A percentile compares a stretch with the other conserved stretches of the same genome.
Conservation (phyloP, 768 basidiomycete genomes). For the Pisolithus albus region DNA sequence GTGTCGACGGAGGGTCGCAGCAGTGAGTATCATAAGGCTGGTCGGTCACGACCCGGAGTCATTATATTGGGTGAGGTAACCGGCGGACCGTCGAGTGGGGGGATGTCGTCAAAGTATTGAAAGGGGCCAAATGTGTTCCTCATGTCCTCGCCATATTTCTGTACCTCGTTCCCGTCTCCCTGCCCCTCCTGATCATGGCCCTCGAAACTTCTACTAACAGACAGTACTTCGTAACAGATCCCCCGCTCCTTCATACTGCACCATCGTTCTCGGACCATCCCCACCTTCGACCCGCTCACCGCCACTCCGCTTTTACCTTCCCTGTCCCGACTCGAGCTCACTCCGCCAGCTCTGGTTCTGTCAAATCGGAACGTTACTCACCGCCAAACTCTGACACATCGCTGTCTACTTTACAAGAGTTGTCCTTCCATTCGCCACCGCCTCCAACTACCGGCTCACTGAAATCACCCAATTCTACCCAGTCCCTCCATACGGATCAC, state of each 20-base stretch:
- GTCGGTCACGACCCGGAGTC: constrained; percentile 4
- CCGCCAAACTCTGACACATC: constrained; percentile 17
- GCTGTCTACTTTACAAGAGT: constrained; percentile 13
- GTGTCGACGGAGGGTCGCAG: neutral
- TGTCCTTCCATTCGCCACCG: constrained; percentile 19
- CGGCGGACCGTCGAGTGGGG: neutral
- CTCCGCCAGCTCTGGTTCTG: constrained; percentile 11
- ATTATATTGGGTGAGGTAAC: constrained; percentile 13
- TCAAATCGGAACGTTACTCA: constrained; percentile 25
- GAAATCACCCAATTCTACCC: neutral
- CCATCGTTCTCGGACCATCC: neutral
- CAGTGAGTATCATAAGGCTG: neutral
- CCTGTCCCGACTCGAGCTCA: neutral
- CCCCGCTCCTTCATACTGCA: neutral
- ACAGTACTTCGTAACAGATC: constrained; percentile 6
- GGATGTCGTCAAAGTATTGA: neutral
- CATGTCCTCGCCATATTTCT: neutral
- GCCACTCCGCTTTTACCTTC: constrained; percentile 5
- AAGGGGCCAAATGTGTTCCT: constrained; percentile 3
- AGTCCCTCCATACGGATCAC: neutral
- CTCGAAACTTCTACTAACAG: constrained; percentile 19
- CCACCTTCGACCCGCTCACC: neutral
- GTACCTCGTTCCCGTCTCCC: neutral
- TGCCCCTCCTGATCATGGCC: constrained; percentile 8
- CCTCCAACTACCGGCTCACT: neutral